These are phyloP conservation scores for Diaporthe sp. DNA, from an alignment of 2,329 filamentous ascomycete genomes.

Conservation along the genomic window DNA sequence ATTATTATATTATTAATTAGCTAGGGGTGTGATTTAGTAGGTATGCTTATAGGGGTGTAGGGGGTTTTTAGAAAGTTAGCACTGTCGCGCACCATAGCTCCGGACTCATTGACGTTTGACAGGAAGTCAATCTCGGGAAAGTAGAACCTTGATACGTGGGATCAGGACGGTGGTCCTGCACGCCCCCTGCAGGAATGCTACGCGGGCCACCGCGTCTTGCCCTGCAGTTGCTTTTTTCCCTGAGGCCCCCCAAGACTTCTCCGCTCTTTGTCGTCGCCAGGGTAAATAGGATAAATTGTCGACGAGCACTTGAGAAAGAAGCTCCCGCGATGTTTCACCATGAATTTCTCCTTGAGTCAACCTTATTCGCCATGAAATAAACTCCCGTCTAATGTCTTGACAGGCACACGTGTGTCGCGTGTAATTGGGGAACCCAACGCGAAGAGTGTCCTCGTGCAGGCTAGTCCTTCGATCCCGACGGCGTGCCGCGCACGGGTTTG, in stretches of 20 bases:
- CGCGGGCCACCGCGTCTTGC: neutral
- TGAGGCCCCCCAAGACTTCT: neutral
- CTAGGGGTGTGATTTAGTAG: too few species aligned
- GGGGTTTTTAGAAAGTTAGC: too few species aligned
- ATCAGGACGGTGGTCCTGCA: neutral
- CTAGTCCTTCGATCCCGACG: neutral
- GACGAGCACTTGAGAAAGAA: neutral
- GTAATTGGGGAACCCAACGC: neutral
- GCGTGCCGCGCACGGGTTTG: neutral
- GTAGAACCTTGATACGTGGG: slow-evolving; percentile 22
- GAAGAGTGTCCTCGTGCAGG: neutral
- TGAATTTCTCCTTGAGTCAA: neutral
- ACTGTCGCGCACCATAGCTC: too few species aligned
- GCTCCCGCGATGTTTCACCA: neutral
- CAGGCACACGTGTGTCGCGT: neutral
- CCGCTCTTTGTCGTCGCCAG: neutral
- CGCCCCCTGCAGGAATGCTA: neutral
- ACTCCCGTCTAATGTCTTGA: neutral
- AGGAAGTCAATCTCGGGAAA: neutral
- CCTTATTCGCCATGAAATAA: neutral
- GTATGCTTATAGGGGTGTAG: too few species aligned
- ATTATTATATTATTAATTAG: too few species aligned
- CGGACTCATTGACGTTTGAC: slow-evolving; percentile 12
- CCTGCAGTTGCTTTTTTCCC: neutral
- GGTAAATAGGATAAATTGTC: neutral